A percentile compares a stretch with the other conserved stretches of the same genome.
phyloP scores from a whole-genome alignment of 1,284 basidiomycete species.

The Ganoderma boninense region DNA sequence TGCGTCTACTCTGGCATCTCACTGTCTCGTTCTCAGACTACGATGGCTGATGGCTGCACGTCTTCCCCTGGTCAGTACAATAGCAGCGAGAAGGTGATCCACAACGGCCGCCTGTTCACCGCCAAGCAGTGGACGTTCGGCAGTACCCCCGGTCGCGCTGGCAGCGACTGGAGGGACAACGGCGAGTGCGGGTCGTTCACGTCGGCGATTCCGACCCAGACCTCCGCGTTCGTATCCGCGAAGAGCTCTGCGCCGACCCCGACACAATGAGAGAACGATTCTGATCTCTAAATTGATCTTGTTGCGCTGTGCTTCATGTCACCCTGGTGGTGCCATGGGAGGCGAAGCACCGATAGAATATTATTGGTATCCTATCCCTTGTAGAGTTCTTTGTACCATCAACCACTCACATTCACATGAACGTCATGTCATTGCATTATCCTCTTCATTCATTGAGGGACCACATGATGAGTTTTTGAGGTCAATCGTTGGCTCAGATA shows the following conservation, averaged over 20 bases:
- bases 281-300: background rate
- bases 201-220: conserved; percentile 21
- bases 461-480: too few relatives aligned
- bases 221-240: background rate
- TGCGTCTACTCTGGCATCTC: conserved; percentile 36
- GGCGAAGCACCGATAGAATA: background rate
- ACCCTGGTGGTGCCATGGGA: background rate
- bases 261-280: background rate
- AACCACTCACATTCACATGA: background rate
- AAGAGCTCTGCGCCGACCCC: background rate
- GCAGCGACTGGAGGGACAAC: conserved; percentile 51
- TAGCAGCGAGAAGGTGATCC: conserved; percentile 53
- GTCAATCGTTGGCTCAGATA: background rate
- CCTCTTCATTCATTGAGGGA: too few relatives aligned
- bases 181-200: conserved; percentile 44
- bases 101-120: conserved; percentile 59
- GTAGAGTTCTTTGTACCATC: background rate
- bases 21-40: conserved; percentile 27
- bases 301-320: background rate
- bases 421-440: background rate
- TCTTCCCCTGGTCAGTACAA: conserved; percentile 50
- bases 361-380: background rate
- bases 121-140: conserved; percentile 64
- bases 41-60: too few relatives aligned
- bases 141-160: conserved; percentile 52